These are phyloP conservation scores for Olyra latifolia DNA, from an alignment of 176 grass and related monocot genomes.

Conservation along the genomic window DNA sequence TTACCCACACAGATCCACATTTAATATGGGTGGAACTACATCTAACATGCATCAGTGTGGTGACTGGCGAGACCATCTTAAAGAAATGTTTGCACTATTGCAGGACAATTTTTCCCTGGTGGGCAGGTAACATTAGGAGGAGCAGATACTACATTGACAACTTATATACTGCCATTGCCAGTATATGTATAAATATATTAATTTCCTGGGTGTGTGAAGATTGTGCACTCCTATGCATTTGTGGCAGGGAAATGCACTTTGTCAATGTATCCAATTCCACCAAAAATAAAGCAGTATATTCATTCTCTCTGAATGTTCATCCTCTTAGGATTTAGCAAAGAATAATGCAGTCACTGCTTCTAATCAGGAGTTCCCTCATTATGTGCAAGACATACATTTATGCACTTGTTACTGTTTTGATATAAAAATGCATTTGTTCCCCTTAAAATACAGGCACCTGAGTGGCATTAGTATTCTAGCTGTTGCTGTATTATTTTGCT, in stretches of 20 bases:
- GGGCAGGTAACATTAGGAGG: neutral
- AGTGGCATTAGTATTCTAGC: too few relatives aligned
- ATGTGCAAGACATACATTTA: too few relatives aligned
- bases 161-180: neutral
- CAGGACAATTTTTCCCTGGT: neutral
- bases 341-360: too few relatives aligned
- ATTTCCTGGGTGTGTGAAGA: neutral
- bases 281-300: neutral
- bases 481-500: neutral
- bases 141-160: neutral
- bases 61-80: neutral
- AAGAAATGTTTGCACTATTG: neutral
- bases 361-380: too few relatives aligned
- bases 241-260: neutral
- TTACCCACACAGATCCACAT: neutral
- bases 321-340: too few relatives aligned
- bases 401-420: too few relatives aligned
- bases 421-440: too few relatives aligned
- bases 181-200: neutral
- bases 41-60: neutral
- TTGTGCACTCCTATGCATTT: neutral
- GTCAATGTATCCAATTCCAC: neutral
- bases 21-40: neutral
- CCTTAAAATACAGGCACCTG: too few relatives aligned
- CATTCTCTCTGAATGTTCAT: too few relatives aligned